Base-by-base conservation (phyloP, 768 basidiomycete species). In the Hygrophorus russula region DNA sequence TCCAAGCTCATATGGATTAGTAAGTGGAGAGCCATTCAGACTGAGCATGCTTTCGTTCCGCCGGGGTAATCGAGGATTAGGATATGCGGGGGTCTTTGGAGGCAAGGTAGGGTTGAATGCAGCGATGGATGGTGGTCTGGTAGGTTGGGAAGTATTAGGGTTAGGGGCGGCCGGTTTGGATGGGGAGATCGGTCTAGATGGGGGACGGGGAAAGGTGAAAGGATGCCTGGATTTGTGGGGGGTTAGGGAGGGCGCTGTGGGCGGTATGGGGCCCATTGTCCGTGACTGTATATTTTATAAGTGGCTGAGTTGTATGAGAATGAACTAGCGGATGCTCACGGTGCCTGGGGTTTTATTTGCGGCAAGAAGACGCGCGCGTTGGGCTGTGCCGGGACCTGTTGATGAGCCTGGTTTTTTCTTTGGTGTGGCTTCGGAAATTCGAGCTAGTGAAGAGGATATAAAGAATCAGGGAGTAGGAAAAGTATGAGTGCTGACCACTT, bases 41-140 rank as follows among this genome's bases (percentile, higher is more conserved):
- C 85, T 85, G 39, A 89, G 68, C 74, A 89, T 76, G 53, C 69
- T 77, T 59, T 91, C 88, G 53, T 86, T 76, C 49, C 69, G 74
- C 33, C 82, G 74, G 9, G 84, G 81, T 56, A 80, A 67, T 18
- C 86, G 78, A 13, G 70, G 59, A 34, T 66, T 54, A 28, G 78
- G 76, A 51, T 64, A 82, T 46, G 58, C 65, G 36, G 75, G 74
- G 8, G 74, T 70, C 48, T 77, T 77, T 5, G 65, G 66, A 13
- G 72, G 71, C 30, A 91, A 65, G 5, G 68, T 59, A 0, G 86
- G 88, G 41, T 86, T 84, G 62, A 93, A 92, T 7, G 68, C 76
- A 17, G 77, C 67, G 17, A 66, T 70, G 17, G 82, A 80, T 1
- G 85, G 86, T 44, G 66, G 70, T 52, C 57, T 65, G 49, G 49